These are phyloP conservation scores for Alternaria consortialis DNA, from an alignment of 2,329 filamentous ascomycete species.

Conservation along the genomic window DNA sequence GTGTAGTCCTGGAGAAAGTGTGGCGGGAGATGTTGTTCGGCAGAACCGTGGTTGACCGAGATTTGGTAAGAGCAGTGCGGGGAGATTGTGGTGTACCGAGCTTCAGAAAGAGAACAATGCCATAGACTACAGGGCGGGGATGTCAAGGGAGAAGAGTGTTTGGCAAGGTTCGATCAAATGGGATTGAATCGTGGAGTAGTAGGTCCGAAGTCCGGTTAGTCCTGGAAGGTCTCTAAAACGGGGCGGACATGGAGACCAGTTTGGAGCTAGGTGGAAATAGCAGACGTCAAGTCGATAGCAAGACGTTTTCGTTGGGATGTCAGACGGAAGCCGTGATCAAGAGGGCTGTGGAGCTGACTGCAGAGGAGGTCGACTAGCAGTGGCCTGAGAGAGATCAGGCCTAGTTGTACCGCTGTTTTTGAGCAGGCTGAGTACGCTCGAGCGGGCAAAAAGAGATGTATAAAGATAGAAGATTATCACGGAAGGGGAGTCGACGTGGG, in stretches of 20 bases:
- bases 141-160: conserved; percentile 10
- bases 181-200: conserved; percentile 25
- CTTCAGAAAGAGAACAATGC: conserved; percentile 20
- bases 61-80: conserved; percentile 3
- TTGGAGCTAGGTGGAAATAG: conserved; percentile 32
- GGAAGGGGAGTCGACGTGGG: conserved; percentile 20
- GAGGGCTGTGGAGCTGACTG: conserved; percentile 41
- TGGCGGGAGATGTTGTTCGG: conserved; percentile 1
- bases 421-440: conserved; percentile 17
- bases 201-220: conserved; percentile 23
- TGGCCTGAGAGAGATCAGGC: conserved; percentile 24
- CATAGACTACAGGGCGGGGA: conserved; percentile 24
- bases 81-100: conserved; percentile 17
- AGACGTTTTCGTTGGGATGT: conserved; percentile 32
- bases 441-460: conserved; percentile 16
- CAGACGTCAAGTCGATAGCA: conserved; percentile 31
- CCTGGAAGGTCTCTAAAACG: conserved; percentile 22
- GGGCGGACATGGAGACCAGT: conserved; percentile 27
- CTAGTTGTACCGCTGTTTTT: conserved; percentile 25
- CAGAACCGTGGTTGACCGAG: background rate
- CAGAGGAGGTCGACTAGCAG: conserved; percentile 27
- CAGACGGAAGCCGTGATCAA: conserved; percentile 33
- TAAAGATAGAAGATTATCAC: conserved; percentile 21
- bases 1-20: conserved; percentile 6
- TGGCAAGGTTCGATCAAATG: conserved; percentile 15